These are phyloP conservation scores for Xenoacremonium recifei DNA, from an alignment of 2,329 filamentous ascomycete species.

Conservation along the genomic window DNA sequence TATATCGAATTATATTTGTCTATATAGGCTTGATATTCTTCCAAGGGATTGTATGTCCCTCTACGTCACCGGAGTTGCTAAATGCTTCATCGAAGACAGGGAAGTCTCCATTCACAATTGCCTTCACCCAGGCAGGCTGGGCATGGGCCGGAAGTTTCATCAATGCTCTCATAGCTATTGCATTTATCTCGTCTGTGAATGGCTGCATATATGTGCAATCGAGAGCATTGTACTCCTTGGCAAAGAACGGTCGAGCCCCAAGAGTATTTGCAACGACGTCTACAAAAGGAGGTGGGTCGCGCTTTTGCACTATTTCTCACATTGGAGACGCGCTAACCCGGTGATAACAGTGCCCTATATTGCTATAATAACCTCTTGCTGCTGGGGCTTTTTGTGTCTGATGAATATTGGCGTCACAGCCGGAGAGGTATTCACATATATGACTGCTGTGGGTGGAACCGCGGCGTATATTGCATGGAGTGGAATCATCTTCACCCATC, in stretches of 20 bases:
- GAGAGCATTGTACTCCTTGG: conserved; percentile 1
- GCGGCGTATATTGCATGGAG: conserved; percentile 2
- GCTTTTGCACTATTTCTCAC: too few species aligned
- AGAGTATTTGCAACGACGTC: background rate
- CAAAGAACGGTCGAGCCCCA: background rate
- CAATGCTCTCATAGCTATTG: conserved; percentile 2
- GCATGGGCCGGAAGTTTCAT: conserved; percentile 1
- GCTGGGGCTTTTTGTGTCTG: background rate
- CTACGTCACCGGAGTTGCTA: background rate
- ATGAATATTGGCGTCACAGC: conserved; percentile 1
- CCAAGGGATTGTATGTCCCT: conserved; percentile 1
- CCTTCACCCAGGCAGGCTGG: conserved; percentile 1
- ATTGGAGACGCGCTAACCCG: too few species aligned
- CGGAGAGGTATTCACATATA: conserved; percentile 2
- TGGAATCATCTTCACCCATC: conserved; percentile 1
- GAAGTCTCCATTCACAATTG: conserved; percentile 1
- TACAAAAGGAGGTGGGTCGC: conserved; percentile 1
- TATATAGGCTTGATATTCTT: conserved; percentile 5
- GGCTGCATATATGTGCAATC: conserved; percentile 2
- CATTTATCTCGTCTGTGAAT: background rate
- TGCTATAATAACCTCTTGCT: conserved; percentile 1
- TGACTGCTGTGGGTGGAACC: conserved; percentile 2
- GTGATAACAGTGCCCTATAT: conserved; percentile 2
- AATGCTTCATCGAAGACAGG: conserved; percentile 1
- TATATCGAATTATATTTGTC: conserved; percentile 1